These are phyloP conservation scores for Zygotorulaspora chibaensis DNA, from an alignment of 805 yeast genomes.

Conservation along the genomic window DNA sequence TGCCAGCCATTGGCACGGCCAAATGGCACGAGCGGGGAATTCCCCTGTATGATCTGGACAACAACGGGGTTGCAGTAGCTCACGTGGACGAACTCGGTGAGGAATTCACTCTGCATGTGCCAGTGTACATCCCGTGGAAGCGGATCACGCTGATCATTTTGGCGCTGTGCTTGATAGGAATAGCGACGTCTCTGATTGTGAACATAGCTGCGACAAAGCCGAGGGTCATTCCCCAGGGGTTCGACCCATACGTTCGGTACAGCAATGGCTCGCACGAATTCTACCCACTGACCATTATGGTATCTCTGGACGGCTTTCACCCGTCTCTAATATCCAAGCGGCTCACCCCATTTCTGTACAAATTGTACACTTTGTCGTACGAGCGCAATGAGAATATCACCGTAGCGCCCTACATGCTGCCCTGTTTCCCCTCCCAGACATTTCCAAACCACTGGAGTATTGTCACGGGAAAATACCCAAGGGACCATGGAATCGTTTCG, in stretches of 20 bases:
- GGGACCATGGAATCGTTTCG: constrained; percentile 78
- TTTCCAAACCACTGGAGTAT: constrained; percentile 92
- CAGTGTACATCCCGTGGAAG: neutral
- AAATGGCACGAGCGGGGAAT: constrained; percentile 17
- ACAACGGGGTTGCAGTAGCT: constrained; percentile 7
- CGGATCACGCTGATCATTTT: neutral
- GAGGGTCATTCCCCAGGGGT: neutral
- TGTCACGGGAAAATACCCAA: constrained; percentile 80
- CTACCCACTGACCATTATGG: constrained; percentile 72
- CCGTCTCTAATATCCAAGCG: constrained; percentile 72
- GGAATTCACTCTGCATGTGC: neutral
- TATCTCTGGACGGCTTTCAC: constrained; percentile 87
- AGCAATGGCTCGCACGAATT: constrained; percentile 63
- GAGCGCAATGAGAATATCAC: constrained; percentile 36
- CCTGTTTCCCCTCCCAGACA: constrained; percentile 84
- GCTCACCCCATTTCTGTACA: constrained; percentile 68
- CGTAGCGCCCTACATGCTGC: constrained; percentile 70
- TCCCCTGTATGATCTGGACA: constrained; percentile 23
- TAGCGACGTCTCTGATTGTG: constrained; percentile 3
- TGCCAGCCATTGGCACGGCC: neutral
- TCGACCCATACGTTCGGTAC: constrained; percentile 22
- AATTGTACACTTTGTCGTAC: constrained; percentile 46
- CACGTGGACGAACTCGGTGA: neutral
- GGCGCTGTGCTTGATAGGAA: constrained; percentile 2
- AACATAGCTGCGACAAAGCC: neutral